phyloP scores from a whole-genome alignment of 2,329 filamentous ascomycete species.

The Neospermospora avenae region DNA sequence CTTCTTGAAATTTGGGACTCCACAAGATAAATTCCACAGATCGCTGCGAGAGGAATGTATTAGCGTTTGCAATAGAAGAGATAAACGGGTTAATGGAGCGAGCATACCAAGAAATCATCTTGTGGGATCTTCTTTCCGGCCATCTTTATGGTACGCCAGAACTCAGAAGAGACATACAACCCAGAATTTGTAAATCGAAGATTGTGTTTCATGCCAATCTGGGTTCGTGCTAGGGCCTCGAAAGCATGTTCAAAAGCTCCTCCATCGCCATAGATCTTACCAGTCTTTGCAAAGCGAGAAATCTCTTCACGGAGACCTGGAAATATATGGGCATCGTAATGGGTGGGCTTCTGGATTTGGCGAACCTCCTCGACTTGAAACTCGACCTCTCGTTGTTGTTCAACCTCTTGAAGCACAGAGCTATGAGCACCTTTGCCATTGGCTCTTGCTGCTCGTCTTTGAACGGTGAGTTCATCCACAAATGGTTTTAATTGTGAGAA shows the following conservation, averaged over 20 bases:
- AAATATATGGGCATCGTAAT: slow-evolving; percentile 40
- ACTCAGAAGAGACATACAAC: slow-evolving; percentile 46
- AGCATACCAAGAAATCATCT: slow-evolving; percentile 40
- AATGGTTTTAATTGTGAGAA: slow-evolving; percentile 29
- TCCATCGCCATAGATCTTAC: slow-evolving; percentile 39
- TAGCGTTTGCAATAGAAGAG: slow-evolving; percentile 1
- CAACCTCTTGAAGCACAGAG: slow-evolving; percentile 55
- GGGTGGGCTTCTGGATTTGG: slow-evolving; percentile 41
- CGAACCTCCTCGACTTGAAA: slow-evolving; percentile 43
- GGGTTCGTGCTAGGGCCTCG: slow-evolving; percentile 39
- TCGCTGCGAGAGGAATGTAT: slow-evolving; percentile 43
- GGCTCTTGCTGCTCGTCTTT: slow-evolving; percentile 37
- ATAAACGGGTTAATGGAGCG: neutral
- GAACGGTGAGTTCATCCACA: slow-evolving; percentile 37
- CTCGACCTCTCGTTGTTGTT: slow-evolving; percentile 46
- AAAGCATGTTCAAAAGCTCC: slow-evolving; percentile 43
- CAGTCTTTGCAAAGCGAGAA: slow-evolving; percentile 43
- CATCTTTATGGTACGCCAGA: slow-evolving; percentile 43
- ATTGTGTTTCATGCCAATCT: slow-evolving; percentile 37
- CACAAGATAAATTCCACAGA: slow-evolving; percentile 62
- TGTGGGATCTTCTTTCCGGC: slow-evolving; percentile 31
- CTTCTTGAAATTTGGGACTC: slow-evolving; percentile 44
- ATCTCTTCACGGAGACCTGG: slow-evolving; percentile 47
- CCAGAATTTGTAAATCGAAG: slow-evolving; percentile 29
- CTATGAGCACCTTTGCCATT: slow-evolving; percentile 44